Conservation (phyloP, 176 grass and related monocot species). For the Juncus effusus region DNA sequence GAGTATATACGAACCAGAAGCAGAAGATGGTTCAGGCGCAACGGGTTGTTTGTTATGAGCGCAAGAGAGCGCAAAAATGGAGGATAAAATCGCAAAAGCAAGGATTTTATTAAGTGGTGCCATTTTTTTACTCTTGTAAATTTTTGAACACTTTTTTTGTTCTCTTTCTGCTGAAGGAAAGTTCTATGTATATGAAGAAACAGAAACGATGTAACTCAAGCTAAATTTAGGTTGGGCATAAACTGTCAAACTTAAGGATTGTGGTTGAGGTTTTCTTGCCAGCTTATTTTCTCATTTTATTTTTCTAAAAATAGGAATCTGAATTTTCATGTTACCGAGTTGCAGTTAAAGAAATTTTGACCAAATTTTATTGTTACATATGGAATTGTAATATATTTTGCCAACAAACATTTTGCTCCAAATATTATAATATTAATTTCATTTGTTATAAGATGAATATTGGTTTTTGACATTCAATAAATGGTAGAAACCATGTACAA, state of each 20-base stretch:
- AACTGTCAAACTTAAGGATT: constrained; percentile 5
- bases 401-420: too few relatives aligned
- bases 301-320: constrained; percentile 3
- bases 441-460: too few relatives aligned
- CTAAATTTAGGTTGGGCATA: constrained; percentile 22
- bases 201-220: constrained; percentile 1
- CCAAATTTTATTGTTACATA: not conserved
- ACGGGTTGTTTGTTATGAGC: constrained; percentile 9
- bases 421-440: too few relatives aligned
- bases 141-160: not conserved
- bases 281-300: constrained; percentile 18
- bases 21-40: not conserved
- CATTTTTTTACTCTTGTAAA: constrained; percentile 21
- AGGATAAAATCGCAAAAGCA: constrained; percentile 9
- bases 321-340: not conserved
- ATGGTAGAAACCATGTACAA: too few relatives aligned
- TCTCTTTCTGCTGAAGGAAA: not conserved
- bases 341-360: constrained; percentile 25
- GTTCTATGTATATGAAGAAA: constrained; percentile 11
- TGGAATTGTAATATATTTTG: too few relatives aligned
- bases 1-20: not conserved
- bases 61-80: constrained; percentile 3
- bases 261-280: constrained; percentile 16
- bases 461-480: too few relatives aligned
- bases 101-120: constrained; percentile 11